These are phyloP conservation scores for Primulina huaijiensis DNA, from an alignment of 257 asterid species.

Conservation along the genomic window DNA sequence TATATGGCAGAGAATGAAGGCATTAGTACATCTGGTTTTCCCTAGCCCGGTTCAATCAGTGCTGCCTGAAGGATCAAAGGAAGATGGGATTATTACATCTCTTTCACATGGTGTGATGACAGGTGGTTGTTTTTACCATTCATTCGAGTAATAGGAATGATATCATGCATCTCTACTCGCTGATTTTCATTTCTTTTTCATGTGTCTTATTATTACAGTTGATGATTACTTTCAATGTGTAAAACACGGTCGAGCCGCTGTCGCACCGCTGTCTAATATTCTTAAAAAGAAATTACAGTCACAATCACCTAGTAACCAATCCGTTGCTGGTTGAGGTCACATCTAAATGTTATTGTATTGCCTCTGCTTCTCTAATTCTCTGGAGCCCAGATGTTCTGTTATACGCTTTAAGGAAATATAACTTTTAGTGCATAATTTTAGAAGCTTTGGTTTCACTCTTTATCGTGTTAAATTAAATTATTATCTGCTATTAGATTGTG, in stretches of 20 bases:
- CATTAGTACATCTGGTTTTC: conserved; percentile 65
- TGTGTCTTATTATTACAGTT: conserved; percentile 36
- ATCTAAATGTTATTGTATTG: neutral
- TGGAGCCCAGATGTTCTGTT: neutral
- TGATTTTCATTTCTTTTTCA: conserved; percentile 1
- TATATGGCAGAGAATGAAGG: conserved; percentile 68
- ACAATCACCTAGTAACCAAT: conserved; percentile 31
- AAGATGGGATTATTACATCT: conserved; percentile 69
- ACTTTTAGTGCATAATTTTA: neutral
- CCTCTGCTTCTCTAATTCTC: neutral
- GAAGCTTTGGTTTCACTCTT: neutral
- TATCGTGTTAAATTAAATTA: too few relatives aligned
- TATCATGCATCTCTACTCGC: neutral
- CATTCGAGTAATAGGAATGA: neutral
- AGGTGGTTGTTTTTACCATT: conserved; percentile 37
- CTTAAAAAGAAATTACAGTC: conserved; percentile 68
- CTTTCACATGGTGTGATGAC: conserved; percentile 73
- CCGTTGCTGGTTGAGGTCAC: conserved; percentile 35
- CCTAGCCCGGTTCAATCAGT: conserved; percentile 64
- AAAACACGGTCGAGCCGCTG: conserved; percentile 73
- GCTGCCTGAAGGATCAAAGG: conserved; percentile 51
- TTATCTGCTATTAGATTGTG: neutral
- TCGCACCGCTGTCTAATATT: conserved; percentile 58
- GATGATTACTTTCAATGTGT: conserved; percentile 71
- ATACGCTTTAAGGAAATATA: neutral